phyloP scores from a whole-genome alignment of 2,329 filamentous ascomycete genomes.

The Penicillium sp. region DNA sequence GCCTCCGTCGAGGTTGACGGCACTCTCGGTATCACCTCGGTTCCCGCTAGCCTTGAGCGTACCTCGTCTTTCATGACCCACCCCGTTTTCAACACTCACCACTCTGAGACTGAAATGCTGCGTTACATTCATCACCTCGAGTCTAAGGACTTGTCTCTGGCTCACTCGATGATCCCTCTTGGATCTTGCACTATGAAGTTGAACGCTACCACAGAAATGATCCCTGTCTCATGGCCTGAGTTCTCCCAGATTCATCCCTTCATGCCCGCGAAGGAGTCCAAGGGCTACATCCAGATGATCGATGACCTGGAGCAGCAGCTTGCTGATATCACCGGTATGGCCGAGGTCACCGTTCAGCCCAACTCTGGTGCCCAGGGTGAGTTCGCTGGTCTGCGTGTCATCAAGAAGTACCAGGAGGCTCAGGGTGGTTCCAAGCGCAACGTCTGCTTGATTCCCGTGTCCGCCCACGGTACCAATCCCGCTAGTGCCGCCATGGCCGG shows the following conservation, averaged over 20 bases:
- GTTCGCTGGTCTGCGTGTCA: conserved; percentile 84
- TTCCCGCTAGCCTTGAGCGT: conserved; percentile 61
- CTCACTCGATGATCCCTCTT: conserved; percentile 96
- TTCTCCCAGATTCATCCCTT: conserved; percentile 82
- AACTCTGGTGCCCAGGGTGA: conserved; percentile 97
- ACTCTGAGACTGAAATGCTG: conserved; percentile 90
- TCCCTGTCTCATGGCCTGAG: conserved; percentile 72
- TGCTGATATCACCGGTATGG: conserved; percentile 81
- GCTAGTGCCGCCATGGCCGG: conserved; percentile 94
- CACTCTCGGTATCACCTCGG: conserved; percentile 40
- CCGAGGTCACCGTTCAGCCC: conserved; percentile 83
- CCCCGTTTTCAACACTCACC: conserved; percentile 90
- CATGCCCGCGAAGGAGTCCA: conserved; percentile 60
- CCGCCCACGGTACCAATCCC: conserved; percentile 93
- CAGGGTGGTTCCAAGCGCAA: conserved; percentile 67
- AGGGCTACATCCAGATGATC: conserved; percentile 70
- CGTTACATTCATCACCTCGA: conserved; percentile 92
- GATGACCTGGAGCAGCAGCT: conserved; percentile 72
- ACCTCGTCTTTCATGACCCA: conserved; percentile 78
- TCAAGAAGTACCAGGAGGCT: conserved; percentile 77
- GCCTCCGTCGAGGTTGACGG: conserved; percentile 33
- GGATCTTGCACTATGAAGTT: conserved; percentile 99
- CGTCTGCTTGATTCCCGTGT: conserved; percentile 91
- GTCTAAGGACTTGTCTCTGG: conserved; percentile 89
- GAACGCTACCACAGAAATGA: conserved; percentile 91